Evolutionary conservation across 495 filamentous ascomycete genomes (phyloP).

Genomic region (Letharia columbiana): DNA sequence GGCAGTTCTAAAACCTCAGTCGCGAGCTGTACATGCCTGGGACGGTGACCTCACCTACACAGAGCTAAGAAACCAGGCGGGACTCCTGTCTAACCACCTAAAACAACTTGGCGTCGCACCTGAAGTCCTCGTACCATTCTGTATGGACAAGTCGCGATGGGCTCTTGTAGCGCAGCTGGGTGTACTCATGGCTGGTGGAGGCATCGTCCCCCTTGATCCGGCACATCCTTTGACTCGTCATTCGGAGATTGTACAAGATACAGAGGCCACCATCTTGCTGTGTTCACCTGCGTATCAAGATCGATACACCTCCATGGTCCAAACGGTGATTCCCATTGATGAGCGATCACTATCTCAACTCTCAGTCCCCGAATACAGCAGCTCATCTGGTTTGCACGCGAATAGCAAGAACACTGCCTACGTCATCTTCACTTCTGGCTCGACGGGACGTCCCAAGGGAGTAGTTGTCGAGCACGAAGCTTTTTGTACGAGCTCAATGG

Average conservation of each 20-base stretch:
- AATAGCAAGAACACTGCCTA: slow-evolving; percentile 56
- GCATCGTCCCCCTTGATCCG: slow-evolving; percentile 46
- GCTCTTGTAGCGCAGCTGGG: slow-evolving; percentile 35
- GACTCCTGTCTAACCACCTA: slow-evolving; percentile 30
- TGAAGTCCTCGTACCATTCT: slow-evolving; percentile 33
- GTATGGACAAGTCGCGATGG: slow-evolving; percentile 41
- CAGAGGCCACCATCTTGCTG: slow-evolving; percentile 38
- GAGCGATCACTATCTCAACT: slow-evolving; percentile 26
- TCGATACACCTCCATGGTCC: slow-evolving; percentile 13
- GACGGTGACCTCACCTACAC: slow-evolving; percentile 45
- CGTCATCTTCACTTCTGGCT: slow-evolving; percentile 69
- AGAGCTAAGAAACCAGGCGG: slow-evolving; percentile 36
- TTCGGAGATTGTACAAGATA: slow-evolving; percentile 35
- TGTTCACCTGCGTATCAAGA: slow-evolving; percentile 31
- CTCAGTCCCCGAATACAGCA: neutral
- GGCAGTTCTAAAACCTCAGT: slow-evolving; percentile 11
- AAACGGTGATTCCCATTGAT: slow-evolving; percentile 14
- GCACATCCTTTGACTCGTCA: slow-evolving; percentile 32
- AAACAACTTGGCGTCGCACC: slow-evolving; percentile 32
- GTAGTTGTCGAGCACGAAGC: slow-evolving; percentile 43
- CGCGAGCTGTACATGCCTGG: slow-evolving; percentile 34
- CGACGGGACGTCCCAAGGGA: slow-evolving; percentile 50
- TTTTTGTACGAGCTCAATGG: slow-evolving; percentile 40
- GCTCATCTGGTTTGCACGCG: slow-evolving; percentile 15
- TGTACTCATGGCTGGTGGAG: slow-evolving; percentile 44